Percentiles rank a stretch among this genome's conserved stretches.
Evolutionary conservation across 176 grass and related monocot genomes (phyloP).

Genomic region (Oryza brachyantha): DNA sequence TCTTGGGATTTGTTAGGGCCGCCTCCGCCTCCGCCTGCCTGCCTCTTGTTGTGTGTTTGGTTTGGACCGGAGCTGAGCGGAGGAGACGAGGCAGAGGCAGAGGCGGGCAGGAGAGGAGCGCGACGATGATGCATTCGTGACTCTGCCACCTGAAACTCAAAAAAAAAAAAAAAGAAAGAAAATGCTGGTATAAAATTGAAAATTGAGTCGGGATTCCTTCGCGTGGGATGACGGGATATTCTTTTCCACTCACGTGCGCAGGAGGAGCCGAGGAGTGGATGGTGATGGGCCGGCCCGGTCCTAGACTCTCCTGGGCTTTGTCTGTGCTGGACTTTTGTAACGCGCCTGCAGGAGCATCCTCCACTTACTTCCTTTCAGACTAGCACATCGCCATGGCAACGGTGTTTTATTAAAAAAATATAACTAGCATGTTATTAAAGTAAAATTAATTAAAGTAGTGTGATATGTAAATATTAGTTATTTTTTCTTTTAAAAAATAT

Average conservation of each 20-base stretch:
- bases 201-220: background rate
- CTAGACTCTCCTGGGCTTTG: background rate
- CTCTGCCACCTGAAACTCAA: background rate
- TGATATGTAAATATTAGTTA: too few relatives aligned
- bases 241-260: background rate
- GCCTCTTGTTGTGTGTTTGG: background rate
- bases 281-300: background rate
- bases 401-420: too few relatives aligned
- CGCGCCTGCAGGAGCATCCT: background rate
- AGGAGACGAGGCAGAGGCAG: slow-evolving; percentile 18
- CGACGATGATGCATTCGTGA: background rate
- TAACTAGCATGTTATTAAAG: too few relatives aligned
- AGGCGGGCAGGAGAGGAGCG: too few relatives aligned
- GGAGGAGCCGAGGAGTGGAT: too few relatives aligned
- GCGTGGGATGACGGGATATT: slow-evolving; percentile 27
- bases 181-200: too few relatives aligned
- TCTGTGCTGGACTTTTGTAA: background rate
- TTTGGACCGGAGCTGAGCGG: slow-evolving; percentile 9
- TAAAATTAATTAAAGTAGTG: too few relatives aligned
- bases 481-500: too few relatives aligned
- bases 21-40: background rate
- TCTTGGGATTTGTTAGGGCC: background rate
- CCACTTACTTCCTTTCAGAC: too few relatives aligned
- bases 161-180: background rate
- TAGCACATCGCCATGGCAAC: too few relatives aligned